Evolutionary conservation across 1,284 basidiomycete genomes (phyloP), one percentile per base, ranked within the genome.

Genomic region (Malassezia japonica): DNA sequence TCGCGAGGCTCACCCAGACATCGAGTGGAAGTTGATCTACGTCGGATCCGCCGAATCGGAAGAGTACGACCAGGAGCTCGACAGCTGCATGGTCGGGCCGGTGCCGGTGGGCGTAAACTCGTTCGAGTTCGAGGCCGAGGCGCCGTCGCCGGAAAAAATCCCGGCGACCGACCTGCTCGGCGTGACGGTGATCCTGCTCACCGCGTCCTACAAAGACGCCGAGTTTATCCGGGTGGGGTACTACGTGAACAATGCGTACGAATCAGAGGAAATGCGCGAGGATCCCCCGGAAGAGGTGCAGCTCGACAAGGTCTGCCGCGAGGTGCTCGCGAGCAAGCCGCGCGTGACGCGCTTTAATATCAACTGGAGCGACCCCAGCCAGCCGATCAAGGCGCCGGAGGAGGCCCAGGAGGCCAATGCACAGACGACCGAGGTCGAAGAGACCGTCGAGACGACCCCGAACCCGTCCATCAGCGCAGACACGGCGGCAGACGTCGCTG

Each of bases 151-250:
- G 77, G 82, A 40, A 76, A 82, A 82, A 59, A 89, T 91, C 59
- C 87, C 87, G 0, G 68, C 80, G 43, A 82, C 85, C 60, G 89
- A 92, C 67, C 82, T 89, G 13, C 79, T 92, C 1, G 88, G 89
- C 33, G 87, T 92, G 13, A 86, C 88, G 0, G 88, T 89, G 2
- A 82, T 92, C 66, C 87, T 92, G 67, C 79, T 90, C 60, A 88
- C 89, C n/a, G 85, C 86, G 45, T 82, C 86, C 46, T 86, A 92
- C 75, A 63, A 73, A 28, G 90, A 92, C 47, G 89, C 94, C 67
- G 92, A 98, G 74, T 99, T 99, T 74, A 92, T 99, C 32, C 82
- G 92, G 34, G 91, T 99, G 18, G 92, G 94, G 5, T 98, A 99
- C 76, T 99, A 99, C 74, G 94, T 98, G 75, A 94, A 96, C 73